Evolutionary conservation across 1,284 basidiomycete genomes (phyloP), one percentile per base, ranked within the genome.

Genomic region (Fomitopsis betulina): DNA sequence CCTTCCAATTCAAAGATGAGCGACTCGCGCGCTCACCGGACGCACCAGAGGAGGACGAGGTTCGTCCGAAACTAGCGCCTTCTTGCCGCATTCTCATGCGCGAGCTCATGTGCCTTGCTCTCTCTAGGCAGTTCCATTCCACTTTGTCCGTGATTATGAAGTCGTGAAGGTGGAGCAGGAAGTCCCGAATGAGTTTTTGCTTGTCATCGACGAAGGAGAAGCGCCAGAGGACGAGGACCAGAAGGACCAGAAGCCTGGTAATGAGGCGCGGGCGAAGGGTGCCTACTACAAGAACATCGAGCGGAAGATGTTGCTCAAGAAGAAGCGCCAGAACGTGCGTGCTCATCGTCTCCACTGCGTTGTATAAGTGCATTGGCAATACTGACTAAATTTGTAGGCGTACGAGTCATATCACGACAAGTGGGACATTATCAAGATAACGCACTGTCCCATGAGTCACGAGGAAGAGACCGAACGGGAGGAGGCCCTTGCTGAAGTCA

Each of bases 261-360:
- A 37, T 12, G 12, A 37, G 57, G 66, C 54, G 50, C 60, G 63
- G 38, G 68, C 50, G 69, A 79, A 58, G 72, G 92, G 89, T 17
- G 93, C 87, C 0, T 94, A 91, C 71, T 94, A 93, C 77, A 94
- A 93, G 73, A 87, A 88, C 67, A 91, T 95, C 59, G 86, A 89
- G 70, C 84, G 90, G 59, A 93, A 93, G 71, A 93, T 93, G 81
- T 77, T 85, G 21, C 76, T 96, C 51, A 92, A 93, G 73, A 94
- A 94, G 78, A 91, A 88, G 70, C 82, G 93, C 13, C 82, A 81
- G 19, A 89, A 88, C 70, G 92, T 93, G 63, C 70, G 85, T 71
- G 25, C 27, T 19, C 21, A 37, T 7, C 35, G 4, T 35, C 3
- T 33, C 56, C 39, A 13, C 21, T 25, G 5, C 39, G 12, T 19